Conservation (phyloP, 805 yeast species). For the Grigorovia jiainica region DNA sequence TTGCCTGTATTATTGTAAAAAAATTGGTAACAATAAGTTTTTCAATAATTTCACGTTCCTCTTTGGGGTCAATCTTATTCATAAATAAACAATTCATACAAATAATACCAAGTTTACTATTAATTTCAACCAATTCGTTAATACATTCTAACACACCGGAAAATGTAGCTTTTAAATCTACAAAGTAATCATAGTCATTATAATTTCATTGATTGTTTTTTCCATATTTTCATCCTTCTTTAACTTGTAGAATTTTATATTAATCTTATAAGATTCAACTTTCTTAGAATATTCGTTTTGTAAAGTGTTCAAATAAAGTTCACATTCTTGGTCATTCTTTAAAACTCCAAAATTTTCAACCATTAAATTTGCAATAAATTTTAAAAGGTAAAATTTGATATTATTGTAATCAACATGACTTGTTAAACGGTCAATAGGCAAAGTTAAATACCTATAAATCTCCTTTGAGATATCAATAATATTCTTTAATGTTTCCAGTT, state of each 20-base stretch:
- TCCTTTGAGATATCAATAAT: constrained; percentile 15
- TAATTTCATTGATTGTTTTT: constrained; percentile 20
- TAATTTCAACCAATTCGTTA: constrained; percentile 19
- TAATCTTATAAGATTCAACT: constrained; percentile 26
- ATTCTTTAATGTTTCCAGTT: constrained; percentile 25
- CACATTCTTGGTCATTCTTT: constrained; percentile 4
- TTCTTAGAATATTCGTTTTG: constrained; percentile 22
- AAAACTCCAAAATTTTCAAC: constrained; percentile 12
- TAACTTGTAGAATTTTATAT: constrained; percentile 13
- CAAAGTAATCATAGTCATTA: constrained; percentile 32
- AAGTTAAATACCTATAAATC: constrained; percentile 5
- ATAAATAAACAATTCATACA: constrained; percentile 30
- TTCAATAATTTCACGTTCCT: constrained; percentile 22
- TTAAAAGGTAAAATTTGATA: constrained; percentile 18
- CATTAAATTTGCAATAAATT: constrained; percentile 22
- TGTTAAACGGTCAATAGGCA: constrained; percentile 9
- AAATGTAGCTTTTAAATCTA: constrained; percentile 16
- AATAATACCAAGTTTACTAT: constrained; percentile 23
- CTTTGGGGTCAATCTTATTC: constrained; percentile 23
- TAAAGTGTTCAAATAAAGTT: constrained; percentile 15
- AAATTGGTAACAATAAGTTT: constrained; percentile 22
- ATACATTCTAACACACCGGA: constrained; percentile 21
- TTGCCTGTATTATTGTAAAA: constrained; percentile 19
- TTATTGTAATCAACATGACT: constrained; percentile 11
- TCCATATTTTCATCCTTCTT: constrained; percentile 4